Percentiles rank a stretch among this genome's conserved stretches.
phyloP scores from a whole-genome alignment of 2,329 filamentous ascomycete species.

The Fusarium sp. region DNA sequence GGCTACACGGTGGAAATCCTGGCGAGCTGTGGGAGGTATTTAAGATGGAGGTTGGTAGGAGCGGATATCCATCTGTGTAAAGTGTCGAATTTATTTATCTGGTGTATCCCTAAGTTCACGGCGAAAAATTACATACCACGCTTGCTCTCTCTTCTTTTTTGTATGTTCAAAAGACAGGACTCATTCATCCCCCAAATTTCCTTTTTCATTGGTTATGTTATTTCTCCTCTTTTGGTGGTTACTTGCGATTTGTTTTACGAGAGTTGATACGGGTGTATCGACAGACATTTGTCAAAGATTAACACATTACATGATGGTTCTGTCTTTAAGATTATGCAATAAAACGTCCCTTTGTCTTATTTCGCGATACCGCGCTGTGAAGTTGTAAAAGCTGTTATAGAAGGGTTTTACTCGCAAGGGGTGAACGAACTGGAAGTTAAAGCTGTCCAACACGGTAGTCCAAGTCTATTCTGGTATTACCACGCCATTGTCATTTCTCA shows the following conservation, averaged over 20 bases:
- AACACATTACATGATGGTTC: conserved; percentile 27
- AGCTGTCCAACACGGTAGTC: not conserved
- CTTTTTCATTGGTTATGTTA: conserved; percentile 1
- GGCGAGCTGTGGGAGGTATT: conserved; percentile 30
- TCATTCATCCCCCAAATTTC: conserved; percentile 3
- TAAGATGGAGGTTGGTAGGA: conserved; percentile 36
- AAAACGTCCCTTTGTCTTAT: conserved; percentile 27
- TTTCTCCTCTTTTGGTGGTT: conserved; percentile 5
- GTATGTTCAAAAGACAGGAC: conserved; percentile 37
- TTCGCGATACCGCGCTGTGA: not conserved
- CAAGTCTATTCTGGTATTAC: not conserved
- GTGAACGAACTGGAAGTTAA: not conserved
- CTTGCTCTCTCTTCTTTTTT: conserved; percentile 29
- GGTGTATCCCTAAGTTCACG: conserved; percentile 48
- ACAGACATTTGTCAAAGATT: conserved; percentile 24
- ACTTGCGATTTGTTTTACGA: conserved; percentile 11
- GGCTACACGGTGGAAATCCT: conserved; percentile 31
- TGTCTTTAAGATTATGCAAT: conserved; percentile 22
- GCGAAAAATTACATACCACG: conserved; percentile 51
- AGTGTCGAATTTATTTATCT: conserved; percentile 42
- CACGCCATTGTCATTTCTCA: not conserved
- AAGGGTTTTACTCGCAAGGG: not conserved
- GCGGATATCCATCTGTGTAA: conserved; percentile 39
- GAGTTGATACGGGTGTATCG: conserved; percentile 12
- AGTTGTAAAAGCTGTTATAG: not conserved